These are phyloP conservation scores for Suillus paluster DNA, from an alignment of 768 basidiomycete species.

Conservation along the genomic window DNA sequence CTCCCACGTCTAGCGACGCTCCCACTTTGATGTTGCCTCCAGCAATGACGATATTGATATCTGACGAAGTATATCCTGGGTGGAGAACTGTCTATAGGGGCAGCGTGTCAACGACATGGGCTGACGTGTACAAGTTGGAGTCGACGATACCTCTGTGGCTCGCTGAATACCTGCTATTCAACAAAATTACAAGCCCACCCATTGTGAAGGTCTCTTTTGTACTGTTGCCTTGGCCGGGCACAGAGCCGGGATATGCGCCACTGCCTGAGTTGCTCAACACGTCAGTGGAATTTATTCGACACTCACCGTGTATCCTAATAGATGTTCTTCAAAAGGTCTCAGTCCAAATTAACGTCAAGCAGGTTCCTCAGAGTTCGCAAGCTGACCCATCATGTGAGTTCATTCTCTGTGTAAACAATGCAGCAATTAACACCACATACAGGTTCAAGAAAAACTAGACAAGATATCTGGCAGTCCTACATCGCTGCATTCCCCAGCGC, in stretches of 20 bases:
- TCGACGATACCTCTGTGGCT: conserved; percentile 87
- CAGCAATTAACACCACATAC: conserved; percentile 16
- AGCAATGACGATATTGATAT: conserved; percentile 71
- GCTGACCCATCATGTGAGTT: conserved; percentile 76
- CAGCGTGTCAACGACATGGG: conserved; percentile 58
- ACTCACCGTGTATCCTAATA: conserved; percentile 8
- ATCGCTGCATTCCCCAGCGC: conserved; percentile 29
- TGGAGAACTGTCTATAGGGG: conserved; percentile 83
- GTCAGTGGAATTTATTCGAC: conserved; percentile 50
- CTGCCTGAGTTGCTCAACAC: conserved; percentile 85
- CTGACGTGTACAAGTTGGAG: conserved; percentile 64
- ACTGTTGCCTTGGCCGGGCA: conserved; percentile 73
- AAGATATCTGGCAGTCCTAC: conserved; percentile 46
- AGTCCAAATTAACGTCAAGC: conserved; percentile 88
- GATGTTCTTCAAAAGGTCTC: conserved; percentile 48
- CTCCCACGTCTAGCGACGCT: conserved; percentile 73
- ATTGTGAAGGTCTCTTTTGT: conserved; percentile 88
- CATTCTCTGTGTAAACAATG: not conserved
- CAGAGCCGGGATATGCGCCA: conserved; percentile 58
- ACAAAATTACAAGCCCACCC: conserved; percentile 56
- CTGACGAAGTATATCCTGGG: conserved; percentile 77
- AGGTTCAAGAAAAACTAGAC: conserved; percentile 88
- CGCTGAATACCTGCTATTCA: conserved; percentile 80
- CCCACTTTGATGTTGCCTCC: conserved; percentile 66
- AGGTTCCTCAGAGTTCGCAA: conserved; percentile 86